phyloP scores from a whole-genome alignment of 2,329 filamentous ascomycete genomes.

The Endoconidiophora polonica region DNA sequence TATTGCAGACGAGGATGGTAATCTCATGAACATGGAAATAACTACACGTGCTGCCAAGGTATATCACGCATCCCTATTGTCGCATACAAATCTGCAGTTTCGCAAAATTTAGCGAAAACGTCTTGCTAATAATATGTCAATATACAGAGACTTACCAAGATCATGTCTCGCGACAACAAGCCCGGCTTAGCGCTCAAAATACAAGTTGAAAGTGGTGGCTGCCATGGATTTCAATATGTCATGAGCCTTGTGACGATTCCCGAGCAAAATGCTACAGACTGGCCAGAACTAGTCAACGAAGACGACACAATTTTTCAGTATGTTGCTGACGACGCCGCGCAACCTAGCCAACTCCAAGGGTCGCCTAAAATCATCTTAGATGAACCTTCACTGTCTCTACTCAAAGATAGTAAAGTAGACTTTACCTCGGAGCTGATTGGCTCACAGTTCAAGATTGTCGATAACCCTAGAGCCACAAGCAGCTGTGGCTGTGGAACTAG shows the following conservation, averaged over 20 bases:
- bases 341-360: constrained; percentile 17
- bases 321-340: constrained; percentile 27
- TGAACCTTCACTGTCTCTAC: constrained; percentile 64
- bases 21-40: constrained; percentile 70
- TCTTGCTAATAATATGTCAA: too few species aligned
- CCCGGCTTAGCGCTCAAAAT: constrained; percentile 77
- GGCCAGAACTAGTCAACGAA: constrained; percentile 31
- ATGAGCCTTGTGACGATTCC: constrained; percentile 66
- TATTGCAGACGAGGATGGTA: constrained; percentile 63
- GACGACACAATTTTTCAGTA: constrained; percentile 84
- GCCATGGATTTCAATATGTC: constrained; percentile 94
- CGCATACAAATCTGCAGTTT: too few species aligned
- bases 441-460: constrained; percentile 84
- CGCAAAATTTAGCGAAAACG: too few species aligned
- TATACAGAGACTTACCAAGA: constrained; percentile 52
- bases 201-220: constrained; percentile 82
- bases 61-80: constrained; percentile 14
- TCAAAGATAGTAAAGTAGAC: constrained; percentile 90
- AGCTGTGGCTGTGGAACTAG: constrained; percentile 96
- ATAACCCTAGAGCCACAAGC: constrained; percentile 81
- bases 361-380: constrained; percentile 77
- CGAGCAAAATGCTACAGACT: constrained; percentile 19
- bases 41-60: constrained; percentile 69
- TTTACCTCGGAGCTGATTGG: constrained; percentile 89
- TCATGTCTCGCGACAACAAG: constrained; percentile 56